Evolutionary conservation across 352 stramenopile genomes (phyloP).

Genomic region (Lagenidium sp.): DNA sequence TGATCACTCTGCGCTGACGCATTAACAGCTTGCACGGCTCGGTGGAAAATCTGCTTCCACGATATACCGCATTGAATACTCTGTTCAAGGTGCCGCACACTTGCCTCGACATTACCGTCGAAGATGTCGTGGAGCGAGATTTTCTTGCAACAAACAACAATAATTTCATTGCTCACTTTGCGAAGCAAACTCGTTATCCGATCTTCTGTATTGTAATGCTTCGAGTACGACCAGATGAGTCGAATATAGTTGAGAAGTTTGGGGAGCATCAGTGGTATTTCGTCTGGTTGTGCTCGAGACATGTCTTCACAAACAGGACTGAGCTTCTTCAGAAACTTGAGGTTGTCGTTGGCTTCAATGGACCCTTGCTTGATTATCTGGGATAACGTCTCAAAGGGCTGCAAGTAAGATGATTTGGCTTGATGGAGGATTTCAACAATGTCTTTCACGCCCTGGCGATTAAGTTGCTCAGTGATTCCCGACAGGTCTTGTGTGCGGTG

Average conservation of each 20-base stretch:
- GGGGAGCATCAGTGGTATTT: constrained; percentile 88
- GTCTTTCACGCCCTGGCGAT: constrained; percentile 84
- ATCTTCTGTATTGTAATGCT: constrained; percentile 93
- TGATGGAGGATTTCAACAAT: constrained; percentile 82
- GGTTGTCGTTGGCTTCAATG: constrained; percentile 90
- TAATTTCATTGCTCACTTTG: constrained; percentile 95
- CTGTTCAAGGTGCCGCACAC: constrained; percentile 85
- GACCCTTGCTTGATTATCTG: constrained; percentile 91
- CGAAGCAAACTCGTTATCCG: constrained; percentile 88
- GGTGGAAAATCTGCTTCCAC: constrained; percentile 89
- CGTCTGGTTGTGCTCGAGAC: constrained; percentile 61
- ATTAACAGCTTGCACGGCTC: constrained; percentile 54
- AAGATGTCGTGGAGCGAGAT: constrained; percentile 90
- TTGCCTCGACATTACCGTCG: constrained; percentile 88
- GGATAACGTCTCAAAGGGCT: constrained; percentile 88
- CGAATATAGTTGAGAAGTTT: constrained; percentile 91
- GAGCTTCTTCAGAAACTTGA: constrained; percentile 92
- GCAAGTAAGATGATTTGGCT: constrained; percentile 91
- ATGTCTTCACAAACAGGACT: constrained; percentile 88
- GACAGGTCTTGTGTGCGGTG: constrained; percentile 88
- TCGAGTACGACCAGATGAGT: constrained; percentile 91
- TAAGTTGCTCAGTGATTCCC: constrained; percentile 91
- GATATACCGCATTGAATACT: constrained; percentile 89
- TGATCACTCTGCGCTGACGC: constrained; percentile 30
- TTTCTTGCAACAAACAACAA: constrained; percentile 82